Evolutionary conservation across 2,329 filamentous ascomycete genomes (phyloP).

Genomic region (Magnaporthiopsis incrustans): DNA sequence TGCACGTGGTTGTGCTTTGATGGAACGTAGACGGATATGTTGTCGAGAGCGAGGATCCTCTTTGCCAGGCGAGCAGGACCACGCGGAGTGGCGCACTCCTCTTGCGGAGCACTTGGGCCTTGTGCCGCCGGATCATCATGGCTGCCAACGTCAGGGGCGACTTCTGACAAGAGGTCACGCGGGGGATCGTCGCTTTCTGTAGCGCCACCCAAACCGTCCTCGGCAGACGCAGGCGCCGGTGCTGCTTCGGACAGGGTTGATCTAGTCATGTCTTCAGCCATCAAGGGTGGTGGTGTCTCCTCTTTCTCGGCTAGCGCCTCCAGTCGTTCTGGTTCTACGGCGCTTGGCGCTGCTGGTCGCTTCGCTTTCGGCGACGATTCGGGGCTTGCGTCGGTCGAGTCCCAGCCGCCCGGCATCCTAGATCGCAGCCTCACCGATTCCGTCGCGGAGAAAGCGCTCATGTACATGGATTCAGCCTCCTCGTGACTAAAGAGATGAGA

Average conservation of each 20-base stretch:
- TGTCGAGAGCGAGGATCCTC: slow-evolving; percentile 41
- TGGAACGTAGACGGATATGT: slow-evolving; percentile 47
- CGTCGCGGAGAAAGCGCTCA: slow-evolving; percentile 58
- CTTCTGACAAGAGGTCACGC: not conserved
- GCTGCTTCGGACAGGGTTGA: slow-evolving; percentile 4
- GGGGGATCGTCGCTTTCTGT: not conserved
- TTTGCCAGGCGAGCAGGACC: slow-evolving; percentile 47
- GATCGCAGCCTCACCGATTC: slow-evolving; percentile 22
- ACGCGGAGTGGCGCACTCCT: slow-evolving; percentile 41
- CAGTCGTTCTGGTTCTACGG: not conserved
- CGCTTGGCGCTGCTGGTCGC: not conserved
- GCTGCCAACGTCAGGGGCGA: not conserved
- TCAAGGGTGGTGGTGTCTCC: not conserved
- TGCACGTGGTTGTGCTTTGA: slow-evolving; percentile 38
- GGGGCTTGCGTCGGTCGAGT: slow-evolving; percentile 24
- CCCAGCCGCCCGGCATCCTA: slow-evolving; percentile 47
- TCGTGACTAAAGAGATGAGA: slow-evolving; percentile 71
- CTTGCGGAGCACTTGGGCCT: slow-evolving; percentile 16
- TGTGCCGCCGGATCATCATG: not conserved
- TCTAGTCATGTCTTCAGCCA: not conserved
- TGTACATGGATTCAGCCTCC: slow-evolving; percentile 80
- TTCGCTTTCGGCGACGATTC: slow-evolving; percentile 14
- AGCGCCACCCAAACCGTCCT: not conserved
- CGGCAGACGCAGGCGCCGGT: not conserved
- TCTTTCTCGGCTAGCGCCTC: not conserved